These are phyloP conservation scores for Psilocybe tampanensis DNA, from an alignment of 768 basidiomycete species.

Conservation along the genomic window DNA sequence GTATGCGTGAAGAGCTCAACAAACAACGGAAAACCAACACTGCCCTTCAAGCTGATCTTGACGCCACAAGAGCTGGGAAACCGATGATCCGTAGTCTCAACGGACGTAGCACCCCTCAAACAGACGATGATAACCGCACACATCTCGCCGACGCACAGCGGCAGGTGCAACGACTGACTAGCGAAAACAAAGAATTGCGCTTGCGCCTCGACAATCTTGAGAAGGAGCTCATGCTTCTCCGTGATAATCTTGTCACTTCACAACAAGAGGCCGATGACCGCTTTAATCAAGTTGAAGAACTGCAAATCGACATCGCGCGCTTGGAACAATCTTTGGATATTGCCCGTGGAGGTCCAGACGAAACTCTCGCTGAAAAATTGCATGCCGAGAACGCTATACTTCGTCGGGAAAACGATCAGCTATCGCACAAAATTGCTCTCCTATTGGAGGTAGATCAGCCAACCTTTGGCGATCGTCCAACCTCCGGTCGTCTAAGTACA, in stretches of 20 bases:
- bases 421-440: slow-evolving; percentile 89
- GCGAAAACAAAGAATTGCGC: slow-evolving; percentile 78
- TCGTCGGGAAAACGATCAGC: slow-evolving; percentile 84
- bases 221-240: slow-evolving; percentile 71
- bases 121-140: slow-evolving; percentile 74
- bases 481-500: slow-evolving; percentile 70
- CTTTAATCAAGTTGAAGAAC: slow-evolving; percentile 72
- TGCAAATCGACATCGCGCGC: slow-evolving; percentile 79
- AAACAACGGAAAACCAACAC: slow-evolving; percentile 87
- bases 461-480: slow-evolving; percentile 63
- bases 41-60: slow-evolving; percentile 83
- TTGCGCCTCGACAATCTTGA: slow-evolving; percentile 74
- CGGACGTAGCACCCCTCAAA: slow-evolving; percentile 77
- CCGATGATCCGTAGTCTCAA: slow-evolving; percentile 58
- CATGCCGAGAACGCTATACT: slow-evolving; percentile 79
- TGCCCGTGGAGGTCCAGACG: slow-evolving; percentile 76
- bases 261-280: slow-evolving; percentile 84
- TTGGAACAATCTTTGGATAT: slow-evolving; percentile 73
- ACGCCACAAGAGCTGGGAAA: slow-evolving; percentile 62
- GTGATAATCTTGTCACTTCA: slow-evolving; percentile 68
- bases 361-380: slow-evolving; percentile 79
- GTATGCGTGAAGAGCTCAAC: slow-evolving; percentile 93
- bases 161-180: slow-evolving; percentile 68
- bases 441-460: slow-evolving; percentile 87
- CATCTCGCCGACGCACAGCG: slow-evolving; percentile 82